These are phyloP conservation scores for Puccinia horiana DNA, from an alignment of 1,284 basidiomycete species.

Conservation along the genomic window DNA sequence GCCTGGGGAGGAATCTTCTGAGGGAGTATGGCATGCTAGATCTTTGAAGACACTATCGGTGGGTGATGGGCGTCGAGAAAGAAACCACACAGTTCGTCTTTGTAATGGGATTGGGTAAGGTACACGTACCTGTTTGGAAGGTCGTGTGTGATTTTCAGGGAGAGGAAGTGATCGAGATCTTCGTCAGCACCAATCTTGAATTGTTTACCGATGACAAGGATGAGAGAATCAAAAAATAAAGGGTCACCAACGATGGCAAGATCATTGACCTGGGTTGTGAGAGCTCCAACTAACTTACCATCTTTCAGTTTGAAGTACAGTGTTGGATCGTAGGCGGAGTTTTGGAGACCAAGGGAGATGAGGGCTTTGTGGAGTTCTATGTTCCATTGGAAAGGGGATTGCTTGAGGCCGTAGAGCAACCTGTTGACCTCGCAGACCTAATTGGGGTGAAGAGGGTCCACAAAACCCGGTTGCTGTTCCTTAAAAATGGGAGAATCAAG, in stretches of 20 bases:
- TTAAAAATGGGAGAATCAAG: background rate
- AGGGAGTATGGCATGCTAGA: background rate
- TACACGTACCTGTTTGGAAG: background rate
- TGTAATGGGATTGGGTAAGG: constrained; percentile 4
- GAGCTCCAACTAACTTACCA: background rate
- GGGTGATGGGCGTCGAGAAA: background rate
- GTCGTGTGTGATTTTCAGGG: background rate
- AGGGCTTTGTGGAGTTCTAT: background rate
- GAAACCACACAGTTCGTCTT: background rate
- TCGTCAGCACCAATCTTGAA: too few relatives aligned
- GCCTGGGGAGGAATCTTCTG: background rate
- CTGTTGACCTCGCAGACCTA: background rate
- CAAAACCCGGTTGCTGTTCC: background rate
- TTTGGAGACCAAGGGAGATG: background rate
- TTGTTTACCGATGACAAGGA: background rate
- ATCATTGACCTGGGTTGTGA: background rate
- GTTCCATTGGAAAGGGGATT: background rate
- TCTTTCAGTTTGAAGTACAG: background rate
- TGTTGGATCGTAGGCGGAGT: background rate
- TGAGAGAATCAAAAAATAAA: background rate
- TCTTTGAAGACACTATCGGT: background rate
- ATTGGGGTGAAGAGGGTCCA: background rate
- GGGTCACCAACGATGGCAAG: background rate
- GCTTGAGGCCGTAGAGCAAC: background rate
- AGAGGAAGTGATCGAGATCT: background rate